These are phyloP conservation scores for Phytophthora melonis DNA, from an alignment of 352 stramenopile genomes.

Conservation along the genomic window DNA sequence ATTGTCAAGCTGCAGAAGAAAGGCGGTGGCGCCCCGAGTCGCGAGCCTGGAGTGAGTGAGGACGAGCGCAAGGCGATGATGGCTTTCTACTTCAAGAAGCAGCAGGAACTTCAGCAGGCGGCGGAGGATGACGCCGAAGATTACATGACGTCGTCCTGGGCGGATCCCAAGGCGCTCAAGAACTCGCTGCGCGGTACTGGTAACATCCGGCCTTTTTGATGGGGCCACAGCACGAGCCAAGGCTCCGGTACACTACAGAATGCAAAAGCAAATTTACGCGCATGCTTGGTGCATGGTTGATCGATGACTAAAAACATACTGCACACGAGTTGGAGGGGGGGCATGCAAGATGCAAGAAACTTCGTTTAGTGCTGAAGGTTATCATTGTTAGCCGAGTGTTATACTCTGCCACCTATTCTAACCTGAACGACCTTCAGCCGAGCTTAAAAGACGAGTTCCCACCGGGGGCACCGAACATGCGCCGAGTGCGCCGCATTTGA, in stretches of 20 bases:
- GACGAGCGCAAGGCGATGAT: constrained; percentile 98
- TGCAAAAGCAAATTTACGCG: too few species aligned
- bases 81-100: constrained; percentile 95
- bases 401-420: neutral
- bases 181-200: constrained; percentile 91
- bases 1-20: constrained; percentile 93
- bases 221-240: neutral
- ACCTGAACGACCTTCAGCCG: constrained; percentile 38
- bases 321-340: too few species aligned
- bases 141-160: constrained; percentile 95
- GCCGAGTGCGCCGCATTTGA: constrained; percentile 48
- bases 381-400: too few species aligned
- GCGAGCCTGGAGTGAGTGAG: constrained; percentile 89
- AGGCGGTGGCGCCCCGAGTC: constrained; percentile 86
- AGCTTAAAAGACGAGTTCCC: constrained; percentile 61
- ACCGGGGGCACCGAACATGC: constrained; percentile 55
- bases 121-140: constrained; percentile 94
- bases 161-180: constrained; percentile 95
- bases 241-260: neutral
- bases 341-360: too few species aligned
- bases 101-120: constrained; percentile 88
- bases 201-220: constrained; percentile 85
- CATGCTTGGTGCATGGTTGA: too few species aligned
- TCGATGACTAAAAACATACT: too few species aligned
- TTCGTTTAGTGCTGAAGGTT: too few species aligned